phyloP scores from a whole-genome alignment of 2,329 filamentous ascomycete species.

The Epicoccum nigrum region DNA sequence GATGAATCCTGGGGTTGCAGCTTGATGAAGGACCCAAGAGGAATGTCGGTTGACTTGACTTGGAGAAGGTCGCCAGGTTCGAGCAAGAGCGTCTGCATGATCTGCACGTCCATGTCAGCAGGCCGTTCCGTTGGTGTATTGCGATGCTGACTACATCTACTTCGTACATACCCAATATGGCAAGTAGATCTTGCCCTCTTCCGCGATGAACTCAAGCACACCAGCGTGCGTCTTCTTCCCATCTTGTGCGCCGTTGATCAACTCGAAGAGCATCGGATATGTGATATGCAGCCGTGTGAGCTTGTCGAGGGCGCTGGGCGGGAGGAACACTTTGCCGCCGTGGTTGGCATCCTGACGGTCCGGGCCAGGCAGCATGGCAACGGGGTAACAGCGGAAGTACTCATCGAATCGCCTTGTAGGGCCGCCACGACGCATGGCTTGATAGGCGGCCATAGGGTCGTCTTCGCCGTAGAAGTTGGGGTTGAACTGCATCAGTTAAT shows the following conservation, averaged over 20 bases:
- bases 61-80: conserved; percentile 95
- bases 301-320: conserved; percentile 95
- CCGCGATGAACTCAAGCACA: conserved; percentile 95
- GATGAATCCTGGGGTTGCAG: conserved; percentile 90
- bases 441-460: conserved; percentile 61
- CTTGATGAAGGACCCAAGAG: conserved; percentile 91
- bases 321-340: conserved; percentile 96
- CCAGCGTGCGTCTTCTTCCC: conserved; percentile 87
- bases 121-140: no score
- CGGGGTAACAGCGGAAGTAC: conserved; percentile 96
- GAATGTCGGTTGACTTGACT: conserved; percentile 91
- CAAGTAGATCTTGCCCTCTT: conserved; percentile 94
- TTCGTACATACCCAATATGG: conserved; percentile 83
- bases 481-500: conserved; percentile 46
- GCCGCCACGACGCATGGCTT: conserved; percentile 58
- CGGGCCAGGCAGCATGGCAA: conserved; percentile 89
- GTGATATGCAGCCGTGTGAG: conserved; percentile 94
- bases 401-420: conserved; percentile 85
- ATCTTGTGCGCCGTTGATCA: conserved; percentile 90
- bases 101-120: conserved; percentile 57
- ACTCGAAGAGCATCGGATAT: conserved; percentile 96
- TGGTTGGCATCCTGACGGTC: conserved; percentile 91
- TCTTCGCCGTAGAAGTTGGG: conserved; percentile 59
- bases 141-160: background rate
- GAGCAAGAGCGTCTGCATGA: conserved; percentile 89